Evolutionary conservation across 768 basidiomycete species (phyloP).

Genomic region (Pisolithus microcarpus): DNA sequence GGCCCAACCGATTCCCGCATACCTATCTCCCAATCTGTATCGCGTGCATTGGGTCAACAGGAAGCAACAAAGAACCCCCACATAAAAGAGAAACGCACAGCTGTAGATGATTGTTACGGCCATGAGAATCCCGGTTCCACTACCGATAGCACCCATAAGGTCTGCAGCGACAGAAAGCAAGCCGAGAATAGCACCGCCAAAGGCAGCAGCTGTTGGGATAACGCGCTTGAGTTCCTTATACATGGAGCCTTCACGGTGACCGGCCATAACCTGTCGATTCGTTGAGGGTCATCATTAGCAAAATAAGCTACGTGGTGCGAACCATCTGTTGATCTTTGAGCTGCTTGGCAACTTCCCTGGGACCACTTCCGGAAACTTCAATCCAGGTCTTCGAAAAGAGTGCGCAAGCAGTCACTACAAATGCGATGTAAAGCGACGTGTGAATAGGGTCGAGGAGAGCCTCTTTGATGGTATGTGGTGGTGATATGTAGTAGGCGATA

Average conservation of each 20-base stretch:
- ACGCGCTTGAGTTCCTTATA: slow-evolving; percentile 99
- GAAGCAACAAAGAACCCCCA: not conserved
- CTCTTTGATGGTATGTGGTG: slow-evolving; percentile 88
- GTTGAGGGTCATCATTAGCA: not conserved
- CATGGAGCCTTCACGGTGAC: slow-evolving; percentile 95
- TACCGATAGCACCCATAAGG: slow-evolving; percentile 92
- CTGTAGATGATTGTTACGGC: slow-evolving; percentile 97
- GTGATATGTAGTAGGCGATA: slow-evolving; percentile 96
- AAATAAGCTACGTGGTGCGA: not conserved
- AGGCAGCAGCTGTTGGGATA: slow-evolving; percentile 95
- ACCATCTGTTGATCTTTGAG: slow-evolving; percentile 98
- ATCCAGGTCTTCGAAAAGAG: slow-evolving; percentile 99
- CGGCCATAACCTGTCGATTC: slow-evolving; percentile 57
- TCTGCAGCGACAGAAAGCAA: slow-evolving; percentile 88
- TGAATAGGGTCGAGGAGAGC: slow-evolving; percentile 92
- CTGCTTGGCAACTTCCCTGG: slow-evolving; percentile 94
- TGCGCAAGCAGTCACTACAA: slow-evolving; percentile 91
- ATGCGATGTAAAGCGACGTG: slow-evolving; percentile 81
- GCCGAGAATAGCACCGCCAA: slow-evolving; percentile 95
- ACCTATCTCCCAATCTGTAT: slow-evolving; percentile 88
- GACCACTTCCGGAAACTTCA: slow-evolving; percentile 93
- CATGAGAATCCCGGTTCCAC: slow-evolving; percentile 95
- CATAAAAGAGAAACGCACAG: slow-evolving; percentile 24
- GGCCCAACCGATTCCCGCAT: slow-evolving; percentile 72
- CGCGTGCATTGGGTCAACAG: not conserved